phyloP scores from a whole-genome alignment of 352 stramenopile species.

The Phytophthora pseudosyringae region DNA sequence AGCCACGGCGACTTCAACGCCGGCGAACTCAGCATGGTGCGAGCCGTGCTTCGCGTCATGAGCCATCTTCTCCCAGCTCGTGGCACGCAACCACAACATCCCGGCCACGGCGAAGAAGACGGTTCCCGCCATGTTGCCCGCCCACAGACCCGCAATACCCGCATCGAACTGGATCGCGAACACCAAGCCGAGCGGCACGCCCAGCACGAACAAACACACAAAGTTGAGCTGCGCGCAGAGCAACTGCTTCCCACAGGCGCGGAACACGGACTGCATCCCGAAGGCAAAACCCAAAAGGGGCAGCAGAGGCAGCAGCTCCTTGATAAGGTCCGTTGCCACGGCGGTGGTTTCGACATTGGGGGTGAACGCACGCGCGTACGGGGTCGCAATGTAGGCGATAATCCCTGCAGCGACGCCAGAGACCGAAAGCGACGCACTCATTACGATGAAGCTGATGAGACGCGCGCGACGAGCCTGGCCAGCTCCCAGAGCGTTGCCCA shows the following conservation, averaged over 20 bases:
- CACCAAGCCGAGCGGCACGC: conserved; percentile 48
- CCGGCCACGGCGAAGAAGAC: conserved; percentile 46
- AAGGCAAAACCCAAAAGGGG: conserved; percentile 50
- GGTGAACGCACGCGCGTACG: conserved; percentile 53
- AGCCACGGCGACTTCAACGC: conserved; percentile 22
- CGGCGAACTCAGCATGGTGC: conserved; percentile 39
- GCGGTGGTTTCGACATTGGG: conserved; percentile 37
- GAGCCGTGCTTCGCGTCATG: conserved; percentile 55
- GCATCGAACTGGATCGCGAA: conserved; percentile 49
- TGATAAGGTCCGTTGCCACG: conserved; percentile 40
- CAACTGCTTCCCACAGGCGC: conserved; percentile 55
- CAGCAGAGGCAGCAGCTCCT: conserved; percentile 40
- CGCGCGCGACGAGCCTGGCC: conserved; percentile 48
- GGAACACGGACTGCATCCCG: conserved; percentile 49
- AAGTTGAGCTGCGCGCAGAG: conserved; percentile 63
- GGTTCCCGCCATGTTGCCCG: conserved; percentile 58
- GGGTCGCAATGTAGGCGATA: conserved; percentile 35
- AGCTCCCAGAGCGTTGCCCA: conserved; percentile 68
- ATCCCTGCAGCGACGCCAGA: conserved; percentile 40
- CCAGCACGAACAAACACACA: conserved; percentile 55
- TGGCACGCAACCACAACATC: conserved; percentile 44
- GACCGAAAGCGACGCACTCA: conserved; percentile 38
- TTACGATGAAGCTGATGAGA: conserved; percentile 46
- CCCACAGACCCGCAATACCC: conserved; percentile 61
- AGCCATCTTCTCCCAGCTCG: conserved; percentile 63